A percentile compares a stretch with the other conserved stretches of the same genome.
Conservation (phyloP, 2,329 filamentous ascomycete species). For the Samsoniella hepiali region DNA sequence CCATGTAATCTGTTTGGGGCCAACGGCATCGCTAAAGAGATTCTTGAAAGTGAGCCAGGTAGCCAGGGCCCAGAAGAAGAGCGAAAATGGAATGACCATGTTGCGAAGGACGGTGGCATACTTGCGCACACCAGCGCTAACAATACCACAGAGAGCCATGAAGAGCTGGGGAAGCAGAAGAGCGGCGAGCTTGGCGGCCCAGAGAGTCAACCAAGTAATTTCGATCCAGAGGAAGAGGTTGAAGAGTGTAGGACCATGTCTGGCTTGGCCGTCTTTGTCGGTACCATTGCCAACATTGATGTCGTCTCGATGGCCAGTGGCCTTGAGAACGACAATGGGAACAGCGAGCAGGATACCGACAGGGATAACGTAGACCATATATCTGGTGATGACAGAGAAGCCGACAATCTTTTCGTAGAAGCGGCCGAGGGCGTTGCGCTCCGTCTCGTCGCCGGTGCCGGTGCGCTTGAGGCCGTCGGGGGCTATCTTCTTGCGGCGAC, state of each 20-base stretch:
- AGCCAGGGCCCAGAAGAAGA: conserved; percentile 66
- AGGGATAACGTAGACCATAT: conserved; percentile 65
- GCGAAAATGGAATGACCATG: conserved; percentile 62
- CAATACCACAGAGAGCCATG: conserved; percentile 66
- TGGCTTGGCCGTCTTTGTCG: conserved; percentile 22
- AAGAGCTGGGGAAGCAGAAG: conserved; percentile 59
- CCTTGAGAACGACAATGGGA: conserved; percentile 56
- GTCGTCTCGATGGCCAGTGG: conserved; percentile 39
- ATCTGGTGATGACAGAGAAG: conserved; percentile 62
- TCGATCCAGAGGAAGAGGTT: conserved; percentile 67
- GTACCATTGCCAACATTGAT: conserved; percentile 35
- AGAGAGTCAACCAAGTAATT: conserved; percentile 64
- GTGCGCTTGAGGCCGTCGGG: conserved; percentile 39
- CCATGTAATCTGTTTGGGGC: conserved; percentile 44
- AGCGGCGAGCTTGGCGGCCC: conserved; percentile 64
- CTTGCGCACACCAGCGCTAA: conserved; percentile 67
- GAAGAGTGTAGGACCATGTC: conserved; percentile 50
- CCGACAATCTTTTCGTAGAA: conserved; percentile 62
- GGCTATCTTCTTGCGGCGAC: conserved; percentile 50
- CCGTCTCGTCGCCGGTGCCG: conserved; percentile 50
- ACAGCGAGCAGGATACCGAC: conserved; percentile 59
- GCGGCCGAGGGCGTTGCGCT: conserved; percentile 62
- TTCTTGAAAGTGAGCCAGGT: conserved; percentile 60
- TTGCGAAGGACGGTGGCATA: conserved; percentile 64
- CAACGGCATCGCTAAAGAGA: conserved; percentile 40